A percentile compares a stretch with the other conserved stretches of the same genome.
Conservation (phyloP, 495 filamentous ascomycete genomes). For the Astrocystis sublimbata region DNA sequence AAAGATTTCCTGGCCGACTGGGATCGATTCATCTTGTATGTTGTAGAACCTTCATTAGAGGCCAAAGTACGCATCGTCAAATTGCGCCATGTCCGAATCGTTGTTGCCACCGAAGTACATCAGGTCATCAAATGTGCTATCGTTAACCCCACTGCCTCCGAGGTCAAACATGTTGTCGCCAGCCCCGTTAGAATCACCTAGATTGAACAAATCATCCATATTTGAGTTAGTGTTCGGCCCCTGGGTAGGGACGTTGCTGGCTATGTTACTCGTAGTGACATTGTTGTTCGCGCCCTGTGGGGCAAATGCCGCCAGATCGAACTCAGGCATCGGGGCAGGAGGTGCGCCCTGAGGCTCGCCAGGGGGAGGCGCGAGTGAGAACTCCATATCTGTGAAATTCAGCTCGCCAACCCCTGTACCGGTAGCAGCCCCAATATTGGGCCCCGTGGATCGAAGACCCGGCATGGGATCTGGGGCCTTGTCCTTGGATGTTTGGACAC, state of each 20-base stretch:
- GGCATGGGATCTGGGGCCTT: conserved; percentile 11
- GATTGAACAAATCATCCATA: conserved; percentile 43
- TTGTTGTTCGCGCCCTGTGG: conserved; percentile 22
- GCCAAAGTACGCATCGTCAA: conserved; percentile 39
- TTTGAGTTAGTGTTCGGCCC: conserved; percentile 29
- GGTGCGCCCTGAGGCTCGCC: conserved; percentile 27
- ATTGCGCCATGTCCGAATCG: conserved; percentile 38
- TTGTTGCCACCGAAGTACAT: conserved; percentile 36
- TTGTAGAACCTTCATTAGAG: background rate
- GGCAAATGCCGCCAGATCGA: conserved; percentile 34
- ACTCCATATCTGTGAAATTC: conserved; percentile 48
- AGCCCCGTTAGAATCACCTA: conserved; percentile 26
- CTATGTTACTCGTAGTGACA: conserved; percentile 16
- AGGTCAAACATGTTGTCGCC: conserved; percentile 43
- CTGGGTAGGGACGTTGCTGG: conserved; percentile 15
- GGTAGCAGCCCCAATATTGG: conserved; percentile 5
- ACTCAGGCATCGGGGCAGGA: conserved; percentile 32
- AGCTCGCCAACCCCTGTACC: conserved; percentile 19
- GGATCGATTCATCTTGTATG: background rate
- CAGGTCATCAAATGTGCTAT: conserved; percentile 46
- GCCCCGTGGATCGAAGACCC: conserved; percentile 18
- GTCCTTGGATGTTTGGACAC: conserved; percentile 21
- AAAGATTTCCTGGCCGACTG: background rate
- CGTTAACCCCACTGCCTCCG: conserved; percentile 35
- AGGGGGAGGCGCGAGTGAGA: conserved; percentile 42